Evolutionary conservation across 108 stramenopile species (phyloP).

Genomic region (Skeletonema grethae): DNA sequence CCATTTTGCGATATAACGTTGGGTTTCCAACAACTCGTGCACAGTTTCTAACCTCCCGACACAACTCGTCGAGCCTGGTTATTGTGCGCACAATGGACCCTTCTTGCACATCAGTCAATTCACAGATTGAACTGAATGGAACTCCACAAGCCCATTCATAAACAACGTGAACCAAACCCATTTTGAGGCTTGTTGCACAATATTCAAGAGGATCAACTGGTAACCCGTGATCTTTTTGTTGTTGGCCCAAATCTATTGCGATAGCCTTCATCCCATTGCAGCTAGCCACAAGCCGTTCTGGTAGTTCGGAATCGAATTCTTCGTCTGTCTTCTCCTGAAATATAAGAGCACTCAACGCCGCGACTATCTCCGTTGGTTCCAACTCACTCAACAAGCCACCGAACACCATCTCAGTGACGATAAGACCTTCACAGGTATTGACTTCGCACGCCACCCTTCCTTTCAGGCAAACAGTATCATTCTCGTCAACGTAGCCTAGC

Average conservation of each 20-base stretch:
- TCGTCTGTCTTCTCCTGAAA: conserved; percentile 90
- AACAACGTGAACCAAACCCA: conserved; percentile 95
- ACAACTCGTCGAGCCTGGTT: conserved; percentile 97
- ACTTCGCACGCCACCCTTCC: conserved; percentile 96
- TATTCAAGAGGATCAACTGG: conserved; percentile 85
- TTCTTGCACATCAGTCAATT: conserved; percentile 93
- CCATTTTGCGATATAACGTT: conserved; percentile 94
- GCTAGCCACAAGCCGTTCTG: conserved; percentile 65
- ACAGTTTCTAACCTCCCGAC: conserved; percentile 94
- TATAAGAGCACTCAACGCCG: conserved; percentile 89
- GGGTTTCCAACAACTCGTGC: conserved; percentile 97
- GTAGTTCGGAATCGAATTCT: conserved; percentile 76
- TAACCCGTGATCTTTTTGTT: conserved; percentile 86
- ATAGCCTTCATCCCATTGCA: conserved; percentile 81
- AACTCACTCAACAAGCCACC: conserved; percentile 93
- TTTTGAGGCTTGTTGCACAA: conserved; percentile 80
- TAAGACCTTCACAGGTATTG: conserved; percentile 93
- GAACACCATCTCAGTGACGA: conserved; percentile 97
- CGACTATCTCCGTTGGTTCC: conserved; percentile 94
- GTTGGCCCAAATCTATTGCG: conserved; percentile 70
- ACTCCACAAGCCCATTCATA: conserved; percentile 98
- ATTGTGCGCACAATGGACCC: conserved; percentile 96
- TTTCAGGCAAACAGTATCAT: conserved; percentile 90
- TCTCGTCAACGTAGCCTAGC: conserved; percentile 88
- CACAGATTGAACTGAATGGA: conserved; percentile 88